A percentile compares a stretch with the other conserved stretches of the same genome.
These are phyloP conservation scores for Claviceps humidiphila DNA, from an alignment of 2,329 filamentous ascomycete species.

Conservation along the genomic window DNA sequence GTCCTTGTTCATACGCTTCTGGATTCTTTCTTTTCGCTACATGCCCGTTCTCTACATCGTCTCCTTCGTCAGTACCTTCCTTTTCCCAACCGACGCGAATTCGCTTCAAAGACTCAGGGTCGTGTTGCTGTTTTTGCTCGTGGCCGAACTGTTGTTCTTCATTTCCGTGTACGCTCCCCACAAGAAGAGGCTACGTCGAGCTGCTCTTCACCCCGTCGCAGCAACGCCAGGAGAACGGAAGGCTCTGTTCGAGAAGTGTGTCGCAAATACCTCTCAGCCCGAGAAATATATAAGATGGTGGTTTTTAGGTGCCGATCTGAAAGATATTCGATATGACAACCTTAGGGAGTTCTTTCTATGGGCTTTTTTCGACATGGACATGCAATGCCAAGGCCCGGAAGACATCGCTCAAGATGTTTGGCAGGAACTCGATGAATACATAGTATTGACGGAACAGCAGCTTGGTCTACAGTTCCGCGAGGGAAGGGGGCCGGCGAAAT, in stretches of 20 bases:
- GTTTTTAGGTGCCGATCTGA: slow-evolving; percentile 47
- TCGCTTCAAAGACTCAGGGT: slow-evolving; percentile 4
- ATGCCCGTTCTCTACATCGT: slow-evolving; percentile 26
- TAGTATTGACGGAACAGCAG: slow-evolving; percentile 39
- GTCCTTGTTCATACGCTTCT: slow-evolving; percentile 31
- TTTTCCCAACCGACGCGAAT: neutral
- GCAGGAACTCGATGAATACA: slow-evolving; percentile 30
- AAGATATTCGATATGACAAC: slow-evolving; percentile 53
- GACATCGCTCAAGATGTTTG: slow-evolving; percentile 19
- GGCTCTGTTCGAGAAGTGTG: slow-evolving; percentile 42
- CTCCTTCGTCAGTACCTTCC: slow-evolving; percentile 15
- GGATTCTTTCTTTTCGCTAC: slow-evolving; percentile 30
- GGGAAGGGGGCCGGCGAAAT: slow-evolving; percentile 42
- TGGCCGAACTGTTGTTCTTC: slow-evolving; percentile 29
- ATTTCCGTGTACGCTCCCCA: slow-evolving; percentile 30
- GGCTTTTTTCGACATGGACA: slow-evolving; percentile 46
- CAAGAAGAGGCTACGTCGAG: slow-evolving; percentile 22
- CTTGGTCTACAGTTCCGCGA: slow-evolving; percentile 36
- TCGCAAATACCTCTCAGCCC: slow-evolving; percentile 38
- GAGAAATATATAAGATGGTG: slow-evolving; percentile 47
- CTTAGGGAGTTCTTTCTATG: slow-evolving; percentile 53
- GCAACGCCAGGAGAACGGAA: slow-evolving; percentile 33
- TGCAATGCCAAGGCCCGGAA: slow-evolving; percentile 12
- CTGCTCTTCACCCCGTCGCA: slow-evolving; percentile 27
- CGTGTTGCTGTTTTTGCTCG: slow-evolving; percentile 17